Conservation (phyloP, 257 asterid genomes). For the Striga asiatica region DNA sequence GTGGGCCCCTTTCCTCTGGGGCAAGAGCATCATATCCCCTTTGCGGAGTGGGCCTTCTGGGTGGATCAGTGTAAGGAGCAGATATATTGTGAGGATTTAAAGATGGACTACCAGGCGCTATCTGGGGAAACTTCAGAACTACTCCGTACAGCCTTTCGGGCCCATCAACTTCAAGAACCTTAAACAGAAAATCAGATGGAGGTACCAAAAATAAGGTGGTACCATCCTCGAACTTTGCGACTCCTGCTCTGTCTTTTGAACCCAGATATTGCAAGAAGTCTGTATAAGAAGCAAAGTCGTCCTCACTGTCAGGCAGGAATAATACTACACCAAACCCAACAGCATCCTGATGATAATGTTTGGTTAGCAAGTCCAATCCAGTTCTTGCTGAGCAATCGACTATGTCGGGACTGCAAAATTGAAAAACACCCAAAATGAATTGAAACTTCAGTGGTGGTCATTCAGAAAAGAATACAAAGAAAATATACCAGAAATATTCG, state of each 20-base stretch:
- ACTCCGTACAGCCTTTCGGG: slow-evolving; percentile 97
- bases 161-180: slow-evolving; percentile 68
- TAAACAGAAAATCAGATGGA: slow-evolving; percentile 72
- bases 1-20: slow-evolving; percentile 33
- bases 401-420: slow-evolving; percentile 61
- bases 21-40: slow-evolving; percentile 31
- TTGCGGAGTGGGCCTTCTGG: slow-evolving; percentile 21
- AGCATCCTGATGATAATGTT: slow-evolving; percentile 85
- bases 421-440: background rate
- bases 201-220: slow-evolving; percentile 93
- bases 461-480: background rate
- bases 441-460: too few relatives aligned
- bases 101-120: slow-evolving; percentile 24
- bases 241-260: slow-evolving; percentile 87
- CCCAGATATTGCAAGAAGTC: slow-evolving; percentile 83
- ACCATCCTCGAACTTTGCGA: slow-evolving; percentile 87
- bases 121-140: slow-evolving; percentile 64
- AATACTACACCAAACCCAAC: slow-evolving; percentile 69
- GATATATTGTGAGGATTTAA: slow-evolving; percentile 24
- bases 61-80: slow-evolving; percentile 40
- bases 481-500: background rate
- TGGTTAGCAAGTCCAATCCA: slow-evolving; percentile 75
- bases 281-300: slow-evolving; percentile 83
- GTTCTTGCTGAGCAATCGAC: slow-evolving; percentile 90
- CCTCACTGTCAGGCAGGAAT: slow-evolving; percentile 90